Base-by-base conservation (phyloP, 2,329 filamentous ascomycete genomes). In the Pseudopithomyces maydicus region DNA sequence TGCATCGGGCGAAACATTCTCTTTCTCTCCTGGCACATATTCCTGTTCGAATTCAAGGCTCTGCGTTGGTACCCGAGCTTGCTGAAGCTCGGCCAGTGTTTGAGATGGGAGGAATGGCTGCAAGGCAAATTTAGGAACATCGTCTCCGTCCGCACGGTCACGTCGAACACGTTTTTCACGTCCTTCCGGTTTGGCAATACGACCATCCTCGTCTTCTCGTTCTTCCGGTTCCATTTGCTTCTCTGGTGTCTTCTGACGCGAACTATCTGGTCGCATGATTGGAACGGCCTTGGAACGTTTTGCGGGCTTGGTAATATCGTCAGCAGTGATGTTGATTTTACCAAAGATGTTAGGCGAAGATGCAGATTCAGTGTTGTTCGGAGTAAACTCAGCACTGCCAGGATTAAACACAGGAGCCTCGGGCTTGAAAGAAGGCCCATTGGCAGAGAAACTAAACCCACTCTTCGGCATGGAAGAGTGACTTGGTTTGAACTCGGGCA, bases 201-300 rank as follows among this genome's bases (percentile, higher is more conserved):
- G 85, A 15, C 88, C 87, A 59, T 88, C 82, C 2, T 84, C 81
- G 58, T 87, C 85, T 56, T 89, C 82, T 10, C 75, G 32, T 72
- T 74, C 26, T 70, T 67, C 44, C 73, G 71, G 47, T 75, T 71
- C 1, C 73, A 15, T 14, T 12, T 75, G 60, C 79, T 74, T 63
- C 80, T 79, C 56, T 61, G 77, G 65, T 81, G 87, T 70, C 42
- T 64, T 63, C 54, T 72, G 64, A 22, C 67, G 67, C 20, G 68
- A 66, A 55, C 61, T 63, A 54, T 86, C 81, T 1, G 90, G 90
- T 38, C 82, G 83, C 10, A 94, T 78, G 60, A 97, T 96, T 0
- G 92, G 90, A 53, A 97, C 85, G 10, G 92, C 92, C 77, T 95
- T 97, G 4, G 88, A 91, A 65, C 86, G 87, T 77, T 90, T 92